Evolutionary conservation across 2,329 filamentous ascomycete species (phyloP).

Genomic region (Pestalotiopsis sp.): DNA sequence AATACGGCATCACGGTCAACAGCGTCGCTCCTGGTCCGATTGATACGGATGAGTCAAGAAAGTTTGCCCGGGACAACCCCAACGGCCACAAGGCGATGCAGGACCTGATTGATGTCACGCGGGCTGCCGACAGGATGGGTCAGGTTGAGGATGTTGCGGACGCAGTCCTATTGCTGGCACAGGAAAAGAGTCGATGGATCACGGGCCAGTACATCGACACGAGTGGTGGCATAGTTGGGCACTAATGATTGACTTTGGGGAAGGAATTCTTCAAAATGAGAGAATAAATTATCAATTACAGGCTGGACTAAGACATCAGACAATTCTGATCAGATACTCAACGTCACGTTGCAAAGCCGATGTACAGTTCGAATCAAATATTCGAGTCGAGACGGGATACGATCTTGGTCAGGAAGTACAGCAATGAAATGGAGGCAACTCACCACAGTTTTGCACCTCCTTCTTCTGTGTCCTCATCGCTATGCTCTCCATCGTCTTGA

Average conservation of each 20-base stretch:
- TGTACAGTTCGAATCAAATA: not conserved
- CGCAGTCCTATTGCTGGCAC: constrained; percentile 21
- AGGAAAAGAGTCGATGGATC: constrained; percentile 26
- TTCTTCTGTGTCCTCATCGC: not conserved
- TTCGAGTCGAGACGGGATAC: not conserved
- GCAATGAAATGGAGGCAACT: not conserved
- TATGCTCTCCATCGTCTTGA: not conserved
- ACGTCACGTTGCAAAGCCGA: not conserved
- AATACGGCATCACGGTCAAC: constrained; percentile 25
- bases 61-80: constrained; percentile 15
- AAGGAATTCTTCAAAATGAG: too few relatives aligned
- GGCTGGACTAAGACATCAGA: not conserved
- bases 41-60: constrained; percentile 17
- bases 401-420: not conserved
- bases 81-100: constrained; percentile 14
- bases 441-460: not conserved
- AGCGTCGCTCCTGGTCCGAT: constrained; percentile 21
- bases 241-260: not conserved
- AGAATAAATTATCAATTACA: not conserved
- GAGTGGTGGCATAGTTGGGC: constrained; percentile 13
- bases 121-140: constrained; percentile 19
- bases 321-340: not conserved
- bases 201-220: constrained; percentile 23
- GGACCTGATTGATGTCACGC: constrained; percentile 9
- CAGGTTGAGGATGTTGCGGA: constrained; percentile 24